Evolutionary conservation across 2,329 filamentous ascomycete species (phyloP).

Genomic region (Aspergillus costaricaensis): DNA sequence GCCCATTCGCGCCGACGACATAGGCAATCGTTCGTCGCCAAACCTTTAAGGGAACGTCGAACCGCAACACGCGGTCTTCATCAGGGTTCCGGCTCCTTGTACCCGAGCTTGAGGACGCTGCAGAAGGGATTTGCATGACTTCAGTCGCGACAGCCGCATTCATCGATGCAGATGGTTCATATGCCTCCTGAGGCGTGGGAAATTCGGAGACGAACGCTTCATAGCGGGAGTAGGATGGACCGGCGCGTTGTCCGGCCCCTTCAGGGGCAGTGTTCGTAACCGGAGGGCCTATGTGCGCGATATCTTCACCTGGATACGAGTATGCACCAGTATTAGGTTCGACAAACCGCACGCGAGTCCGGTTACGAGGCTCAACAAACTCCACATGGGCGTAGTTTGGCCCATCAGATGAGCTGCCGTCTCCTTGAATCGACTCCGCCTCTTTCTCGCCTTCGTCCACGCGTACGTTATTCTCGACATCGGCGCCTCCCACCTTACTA

Average conservation of each 20-base stretch:
- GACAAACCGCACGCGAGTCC: too few relatives aligned
- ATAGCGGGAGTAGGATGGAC: constrained; percentile 20
- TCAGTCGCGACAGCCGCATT: not conserved
- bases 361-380: too few relatives aligned
- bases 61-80: constrained; percentile 25
- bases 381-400: too few relatives aligned
- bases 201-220: constrained; percentile 25
- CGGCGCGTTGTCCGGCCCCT: not conserved
- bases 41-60: constrained; percentile 29
- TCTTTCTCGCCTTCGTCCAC: constrained; percentile 2
- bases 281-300: not conserved
- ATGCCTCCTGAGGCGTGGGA: constrained; percentile 17
- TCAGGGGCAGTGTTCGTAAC: not conserved
- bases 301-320: not conserved
- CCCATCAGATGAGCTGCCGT: not conserved
- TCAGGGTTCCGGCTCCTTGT: not conserved
- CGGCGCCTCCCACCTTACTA: not conserved
- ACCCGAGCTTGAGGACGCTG: not conserved
- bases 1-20: constrained; percentile 26
- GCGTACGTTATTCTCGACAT: not conserved
- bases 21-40: constrained; percentile 36
- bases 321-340: too few relatives aligned
- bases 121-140: constrained; percentile 4
- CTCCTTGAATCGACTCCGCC: not conserved
- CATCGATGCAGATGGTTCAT: not conserved